Evolutionary conservation across 768 basidiomycete genomes (phyloP).

Genomic region (Boletus vinaceobasis): DNA sequence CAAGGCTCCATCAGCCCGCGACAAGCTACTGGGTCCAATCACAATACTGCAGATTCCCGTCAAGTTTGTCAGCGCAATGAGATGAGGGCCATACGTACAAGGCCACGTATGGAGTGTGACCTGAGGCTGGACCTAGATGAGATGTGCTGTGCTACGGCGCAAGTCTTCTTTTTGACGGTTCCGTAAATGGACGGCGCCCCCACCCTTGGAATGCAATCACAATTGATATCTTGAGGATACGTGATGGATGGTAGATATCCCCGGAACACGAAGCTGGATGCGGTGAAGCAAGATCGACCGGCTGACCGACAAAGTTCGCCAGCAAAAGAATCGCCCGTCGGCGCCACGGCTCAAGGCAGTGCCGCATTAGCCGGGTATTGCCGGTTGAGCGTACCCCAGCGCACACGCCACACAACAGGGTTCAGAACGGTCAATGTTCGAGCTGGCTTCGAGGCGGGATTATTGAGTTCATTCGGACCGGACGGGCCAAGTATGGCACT

Average conservation of each 20-base stretch:
- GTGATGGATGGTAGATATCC: background rate
- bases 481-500: background rate
- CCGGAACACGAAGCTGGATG: background rate
- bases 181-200: background rate
- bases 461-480: constrained; percentile 8
- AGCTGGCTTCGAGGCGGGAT: background rate
- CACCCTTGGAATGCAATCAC: background rate
- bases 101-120: background rate
- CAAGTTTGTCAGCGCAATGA: background rate
- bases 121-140: background rate
- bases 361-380: constrained; percentile 7
- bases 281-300: background rate
- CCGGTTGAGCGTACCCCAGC: background rate
- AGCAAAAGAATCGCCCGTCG: background rate
- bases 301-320: background rate
- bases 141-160: background rate
- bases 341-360: constrained; percentile 3
- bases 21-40: too few relatives aligned
- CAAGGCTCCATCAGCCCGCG: too few relatives aligned
- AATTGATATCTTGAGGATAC: too few relatives aligned
- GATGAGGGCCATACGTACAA: background rate
- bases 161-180: background rate
- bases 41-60: too few relatives aligned
- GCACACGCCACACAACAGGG: background rate
- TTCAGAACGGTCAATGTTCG: background rate